These are phyloP conservation scores for Elsinoe arachidis DNA, from an alignment of 2,329 filamentous ascomycete genomes.

Conservation along the genomic window DNA sequence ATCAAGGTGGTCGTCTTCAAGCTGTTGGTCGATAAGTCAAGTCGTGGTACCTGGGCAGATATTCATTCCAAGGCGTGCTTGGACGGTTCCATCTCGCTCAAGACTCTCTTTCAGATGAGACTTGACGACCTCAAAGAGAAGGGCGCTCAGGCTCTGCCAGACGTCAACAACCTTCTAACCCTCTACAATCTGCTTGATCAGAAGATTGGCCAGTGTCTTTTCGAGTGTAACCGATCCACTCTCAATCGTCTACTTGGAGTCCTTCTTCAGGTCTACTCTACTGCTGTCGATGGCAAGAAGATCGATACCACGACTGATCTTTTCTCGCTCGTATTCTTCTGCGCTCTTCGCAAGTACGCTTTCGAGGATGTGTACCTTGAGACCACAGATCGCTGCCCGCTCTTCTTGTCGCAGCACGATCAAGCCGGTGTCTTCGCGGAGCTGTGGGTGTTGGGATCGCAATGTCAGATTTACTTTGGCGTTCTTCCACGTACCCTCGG, in stretches of 20 bases:
- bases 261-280: conserved; percentile 13
- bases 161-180: conserved; percentile 13
- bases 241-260: conserved; percentile 13
- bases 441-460: conserved; percentile 54
- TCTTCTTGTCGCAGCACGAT: conserved; percentile 53
- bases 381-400: conserved; percentile 52
- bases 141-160: conserved; percentile 13
- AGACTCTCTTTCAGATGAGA: conserved; percentile 10
- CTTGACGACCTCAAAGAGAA: conserved; percentile 13
- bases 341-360: conserved; percentile 46
- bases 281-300: conserved; percentile 16
- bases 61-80: conserved; percentile 16
- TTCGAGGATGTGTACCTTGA: conserved; percentile 57
- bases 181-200: conserved; percentile 14
- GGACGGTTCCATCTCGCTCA: conserved; percentile 12
- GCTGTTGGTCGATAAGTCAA: conserved; percentile 14
- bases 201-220: conserved; percentile 25
- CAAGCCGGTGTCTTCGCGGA: conserved; percentile 57
- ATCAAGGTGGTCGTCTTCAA: conserved; percentile 12
- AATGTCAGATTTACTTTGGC: conserved; percentile 55
- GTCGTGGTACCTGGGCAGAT: conserved; percentile 8
- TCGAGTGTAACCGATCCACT: conserved; percentile 23
- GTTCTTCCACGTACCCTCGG: conserved; percentile 28
- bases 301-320: conserved; percentile 36
- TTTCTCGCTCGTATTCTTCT: conserved; percentile 50